These are phyloP conservation scores for Punica granatum DNA, from an alignment of 345 rosid species.

Conservation along the genomic window DNA sequence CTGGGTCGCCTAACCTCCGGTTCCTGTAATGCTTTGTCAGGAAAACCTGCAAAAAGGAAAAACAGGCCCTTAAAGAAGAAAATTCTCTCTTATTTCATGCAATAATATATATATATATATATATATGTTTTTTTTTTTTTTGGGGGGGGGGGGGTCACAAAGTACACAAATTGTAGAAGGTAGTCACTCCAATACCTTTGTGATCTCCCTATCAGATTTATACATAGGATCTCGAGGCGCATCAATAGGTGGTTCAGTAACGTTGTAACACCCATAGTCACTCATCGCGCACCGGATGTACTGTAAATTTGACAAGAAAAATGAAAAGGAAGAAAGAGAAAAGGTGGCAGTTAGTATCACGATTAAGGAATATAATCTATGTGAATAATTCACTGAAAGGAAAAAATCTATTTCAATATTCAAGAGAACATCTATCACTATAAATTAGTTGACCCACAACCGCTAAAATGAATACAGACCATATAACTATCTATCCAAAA, in stretches of 20 bases:
- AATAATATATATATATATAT: not conserved
- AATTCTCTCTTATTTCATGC: not conserved
- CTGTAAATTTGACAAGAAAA: slow-evolving; percentile 28
- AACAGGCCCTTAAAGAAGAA: not conserved
- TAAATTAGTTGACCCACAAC: not conserved
- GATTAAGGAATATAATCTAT: too few relatives aligned
- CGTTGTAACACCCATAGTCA: slow-evolving; percentile 78
- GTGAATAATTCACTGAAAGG: too few relatives aligned
- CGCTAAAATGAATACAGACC: not conserved
- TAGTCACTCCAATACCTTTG: slow-evolving; percentile 44
- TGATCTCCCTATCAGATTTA: slow-evolving; percentile 66
- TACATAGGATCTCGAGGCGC: slow-evolving; percentile 86
- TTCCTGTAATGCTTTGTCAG: slow-evolving; percentile 82
- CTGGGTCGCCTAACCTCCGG: slow-evolving; percentile 66
- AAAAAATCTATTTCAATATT: not conserved
- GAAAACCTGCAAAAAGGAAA: slow-evolving; percentile 51
- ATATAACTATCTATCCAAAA: not conserved
- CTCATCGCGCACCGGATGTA: slow-evolving; percentile 80
- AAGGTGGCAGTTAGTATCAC: not conserved
- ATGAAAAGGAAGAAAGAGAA: not conserved
- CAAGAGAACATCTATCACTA: not conserved
- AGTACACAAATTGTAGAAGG: not conserved
- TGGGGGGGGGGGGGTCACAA: too few relatives aligned
- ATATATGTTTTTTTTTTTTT: too few relatives aligned
- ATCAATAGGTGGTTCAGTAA: slow-evolving; percentile 88